Base-by-base conservation (phyloP, 2,329 filamentous ascomycete genomes). In the Mycogone perniciosa region DNA sequence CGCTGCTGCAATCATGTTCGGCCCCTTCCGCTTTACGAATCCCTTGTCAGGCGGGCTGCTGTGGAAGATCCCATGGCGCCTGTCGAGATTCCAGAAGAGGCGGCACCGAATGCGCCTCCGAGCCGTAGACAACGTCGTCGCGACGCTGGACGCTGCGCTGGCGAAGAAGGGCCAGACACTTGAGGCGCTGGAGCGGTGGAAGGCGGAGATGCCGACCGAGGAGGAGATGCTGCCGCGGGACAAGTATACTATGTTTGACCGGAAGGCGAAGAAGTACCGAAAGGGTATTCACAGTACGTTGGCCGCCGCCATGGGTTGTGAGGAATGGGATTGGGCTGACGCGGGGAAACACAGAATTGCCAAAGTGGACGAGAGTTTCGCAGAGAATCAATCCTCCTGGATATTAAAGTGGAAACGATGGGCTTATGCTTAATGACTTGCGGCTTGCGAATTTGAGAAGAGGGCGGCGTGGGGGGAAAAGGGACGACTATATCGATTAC, bases 221-320 rank as follows among this genome's bases (percentile, higher is more conserved):
- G 80, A 83, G 64, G 90, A 97, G 77, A 99, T 99, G 93, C 68
- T 95, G 68, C 86, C 93, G 43, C 86, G 82, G 71, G 93, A 99
- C 74, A 99, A 99, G 74, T 99, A 99, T 74, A 96, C 89, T 30
- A 86, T 99, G 64, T 99, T 97, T 71, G 92, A 96, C 71, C 85
- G 91, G 62, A 96, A 97, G 72, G 90, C 88, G 68, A 95, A 91
- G 82, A 85, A 82, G 62, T 99, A 97, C 70, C 80, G 93, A 67
- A 99, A 99, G 82, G 89, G 90, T 50, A 91, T 99, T 69, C 92
- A 97, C 73, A 97, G 91, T 96, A 79, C 62, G 89, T 82, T 51
- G 10, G 13, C 6, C 31, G 6, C 6, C 20, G 46, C 7, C 7
- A 13, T 9, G 6, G 34, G 40, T 34, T 7, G 13, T 13, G 13